These are phyloP conservation scores for Fusarium tricinctum DNA, from an alignment of 2,329 filamentous ascomycete genomes.

Conservation along the genomic window DNA sequence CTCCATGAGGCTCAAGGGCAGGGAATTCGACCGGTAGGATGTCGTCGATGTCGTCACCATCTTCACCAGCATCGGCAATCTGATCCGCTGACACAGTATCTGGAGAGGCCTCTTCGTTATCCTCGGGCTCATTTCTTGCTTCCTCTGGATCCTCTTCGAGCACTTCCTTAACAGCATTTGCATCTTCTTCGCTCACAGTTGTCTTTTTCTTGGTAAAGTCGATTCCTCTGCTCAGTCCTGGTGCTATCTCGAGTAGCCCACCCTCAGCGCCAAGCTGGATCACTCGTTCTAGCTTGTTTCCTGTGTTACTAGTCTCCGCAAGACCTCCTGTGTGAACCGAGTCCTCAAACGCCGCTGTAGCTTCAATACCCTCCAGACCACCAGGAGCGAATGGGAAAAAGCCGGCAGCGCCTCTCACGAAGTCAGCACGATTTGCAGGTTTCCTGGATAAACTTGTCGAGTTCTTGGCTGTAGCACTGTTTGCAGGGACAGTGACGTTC, in stretches of 20 bases:
- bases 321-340: constrained; percentile 71
- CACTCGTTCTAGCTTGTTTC: constrained; percentile 80
- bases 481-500: constrained; percentile 91
- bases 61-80: constrained; percentile 58
- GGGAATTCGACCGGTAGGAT: constrained; percentile 94
- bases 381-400: constrained; percentile 96
- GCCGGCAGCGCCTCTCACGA: constrained; percentile 91
- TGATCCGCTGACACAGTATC: constrained; percentile 46
- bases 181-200: constrained; percentile 70
- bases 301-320: constrained; percentile 59
- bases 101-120: constrained; percentile 50
- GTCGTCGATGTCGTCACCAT: constrained; percentile 80
- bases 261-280: constrained; percentile 85
- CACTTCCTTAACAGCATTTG: constrained; percentile 77
- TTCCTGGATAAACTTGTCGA: constrained; percentile 91
- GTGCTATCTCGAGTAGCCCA: constrained; percentile 83
- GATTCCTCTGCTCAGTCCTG: constrained; percentile 84
- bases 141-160: constrained; percentile 67
- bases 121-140: constrained; percentile 45
- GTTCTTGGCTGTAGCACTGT: constrained; percentile 92
- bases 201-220: constrained; percentile 74
- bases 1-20: constrained; percentile 85
- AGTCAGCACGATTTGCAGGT: constrained; percentile 87
- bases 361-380: constrained; percentile 88
- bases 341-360: constrained; percentile 86